phyloP scores from a whole-genome alignment of 2,329 filamentous ascomycete genomes.

The Ceratocystis colombiana region DNA sequence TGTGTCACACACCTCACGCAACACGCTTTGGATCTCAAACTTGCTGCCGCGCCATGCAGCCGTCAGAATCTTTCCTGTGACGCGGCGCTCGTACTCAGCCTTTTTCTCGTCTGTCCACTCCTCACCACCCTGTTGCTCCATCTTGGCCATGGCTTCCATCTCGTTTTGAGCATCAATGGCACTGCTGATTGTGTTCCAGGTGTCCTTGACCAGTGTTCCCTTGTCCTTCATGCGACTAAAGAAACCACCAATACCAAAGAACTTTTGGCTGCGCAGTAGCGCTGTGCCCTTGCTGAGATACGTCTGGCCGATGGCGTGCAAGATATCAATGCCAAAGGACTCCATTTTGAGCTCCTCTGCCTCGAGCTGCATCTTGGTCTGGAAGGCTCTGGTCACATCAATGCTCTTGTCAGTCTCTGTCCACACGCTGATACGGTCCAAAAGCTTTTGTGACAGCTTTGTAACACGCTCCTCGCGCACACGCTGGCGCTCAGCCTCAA shows the following conservation, averaged over 20 bases:
- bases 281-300: conserved; percentile 81
- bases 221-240: conserved; percentile 92
- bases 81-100: conserved; percentile 85
- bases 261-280: conserved; percentile 90
- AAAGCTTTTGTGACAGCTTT: conserved; percentile 70
- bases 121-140: conserved; percentile 88
- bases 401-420: conserved; percentile 86
- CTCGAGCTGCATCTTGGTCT: conserved; percentile 87
- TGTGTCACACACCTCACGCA: conserved; percentile 86
- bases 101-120: conserved; percentile 98
- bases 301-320: conserved; percentile 86
- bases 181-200: conserved; percentile 93
- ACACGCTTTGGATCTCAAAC: conserved; percentile 93
- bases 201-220: conserved; percentile 92
- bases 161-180: conserved; percentile 96
- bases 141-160: conserved; percentile 97
- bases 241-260: conserved; percentile 91
- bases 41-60: conserved; percentile 94
- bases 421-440: conserved; percentile 87
- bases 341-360: conserved; percentile 99
- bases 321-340: conserved; percentile 89
- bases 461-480: conserved; percentile 85
- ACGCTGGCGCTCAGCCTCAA: conserved; percentile 72
- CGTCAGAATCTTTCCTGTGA: conserved; percentile 95
- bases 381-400: conserved; percentile 81